Conservation (phyloP, 768 basidiomycete genomes). For the Russula ochroleuca region DNA sequence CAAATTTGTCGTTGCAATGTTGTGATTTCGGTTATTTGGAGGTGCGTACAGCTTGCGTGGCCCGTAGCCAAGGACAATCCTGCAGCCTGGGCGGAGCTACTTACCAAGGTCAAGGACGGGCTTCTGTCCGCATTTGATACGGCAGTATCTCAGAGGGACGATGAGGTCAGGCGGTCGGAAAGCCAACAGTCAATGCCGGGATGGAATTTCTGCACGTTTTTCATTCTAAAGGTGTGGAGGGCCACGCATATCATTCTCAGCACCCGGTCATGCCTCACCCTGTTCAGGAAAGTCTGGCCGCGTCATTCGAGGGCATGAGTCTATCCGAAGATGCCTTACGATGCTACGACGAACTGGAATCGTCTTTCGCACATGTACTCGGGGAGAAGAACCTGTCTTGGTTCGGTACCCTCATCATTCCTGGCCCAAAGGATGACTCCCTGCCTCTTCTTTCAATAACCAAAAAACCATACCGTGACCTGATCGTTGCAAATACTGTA, state of each 20-base stretch:
- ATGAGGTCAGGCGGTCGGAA: slow-evolving; percentile 87
- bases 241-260: background rate
- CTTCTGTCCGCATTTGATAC: slow-evolving; percentile 79
- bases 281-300: slow-evolving; percentile 84
- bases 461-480: slow-evolving; percentile 83
- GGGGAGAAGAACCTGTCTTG: slow-evolving; percentile 84
- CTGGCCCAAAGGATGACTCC: slow-evolving; percentile 68
- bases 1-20: slow-evolving; percentile 9
- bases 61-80: slow-evolving; percentile 67
- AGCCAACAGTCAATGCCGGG: slow-evolving; percentile 88
- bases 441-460: slow-evolving; percentile 69
- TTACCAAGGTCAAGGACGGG: slow-evolving; percentile 86
- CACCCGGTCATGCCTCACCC: slow-evolving; percentile 2
- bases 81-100: slow-evolving; percentile 80
- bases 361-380: slow-evolving; percentile 67
- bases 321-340: slow-evolving; percentile 84
- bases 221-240: slow-evolving; percentile 79
- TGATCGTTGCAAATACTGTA: slow-evolving; percentile 86
- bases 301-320: slow-evolving; percentile 85
- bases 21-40: slow-evolving; percentile 33
- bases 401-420: slow-evolving; percentile 84
- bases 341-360: slow-evolving; percentile 90
- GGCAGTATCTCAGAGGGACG: slow-evolving; percentile 74
- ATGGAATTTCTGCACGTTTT: slow-evolving; percentile 99
- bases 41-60: slow-evolving; percentile 82